Base-by-base conservation (phyloP, 805 yeast species). In the Monosporozyma siamensis region DNA sequence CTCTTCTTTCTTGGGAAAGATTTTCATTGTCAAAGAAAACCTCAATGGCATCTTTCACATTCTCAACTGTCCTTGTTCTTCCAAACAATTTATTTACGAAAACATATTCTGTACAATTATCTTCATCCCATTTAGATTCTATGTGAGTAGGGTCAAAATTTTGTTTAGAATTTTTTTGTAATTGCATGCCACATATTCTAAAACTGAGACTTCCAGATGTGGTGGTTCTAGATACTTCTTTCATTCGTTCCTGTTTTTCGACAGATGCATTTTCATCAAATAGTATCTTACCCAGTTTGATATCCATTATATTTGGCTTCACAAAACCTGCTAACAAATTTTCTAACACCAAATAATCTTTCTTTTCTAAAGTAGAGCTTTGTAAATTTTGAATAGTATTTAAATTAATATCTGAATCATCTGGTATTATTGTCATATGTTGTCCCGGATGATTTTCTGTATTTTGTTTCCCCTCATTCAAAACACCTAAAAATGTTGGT, bases 121-220 rank as follows among this genome's bases (percentile, higher is more conserved):
- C 59, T 4, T 55, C 58, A 32, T 36, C 36, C 2, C 14, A 8
- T 24, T 23, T 26, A 4, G 17, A 7, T 10, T 52, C 50, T 30
- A 39, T 45, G 39, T 47, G 50, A 3, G 43, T 23, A 2, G 31
- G 17, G 6, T 49, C 56, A 6, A 62, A 53, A n/a, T 55, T 43
- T n/a, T 43, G 38, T 4, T 44, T 45, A 11, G 11, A 15, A 26
- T 51, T 52, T 22, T 51, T 45, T 48, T 59, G 69, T 4, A 81
- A 61, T 47, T 79, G 80, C 90, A 90, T 84, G 0, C 98, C 98
- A 53, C 97, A 89, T 3, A 90, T 76, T 46, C 98, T 67, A 49
- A 82, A 78, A 14, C 78, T 72, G 10, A 85, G 66, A 3, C 80
- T 66, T 0, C 96, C 95, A 36, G 92, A 81, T 0, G 97, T 90